Evolutionary conservation across 2,329 filamentous ascomycete species (phyloP).

Genomic region (Ambrosiella beaveri): DNA sequence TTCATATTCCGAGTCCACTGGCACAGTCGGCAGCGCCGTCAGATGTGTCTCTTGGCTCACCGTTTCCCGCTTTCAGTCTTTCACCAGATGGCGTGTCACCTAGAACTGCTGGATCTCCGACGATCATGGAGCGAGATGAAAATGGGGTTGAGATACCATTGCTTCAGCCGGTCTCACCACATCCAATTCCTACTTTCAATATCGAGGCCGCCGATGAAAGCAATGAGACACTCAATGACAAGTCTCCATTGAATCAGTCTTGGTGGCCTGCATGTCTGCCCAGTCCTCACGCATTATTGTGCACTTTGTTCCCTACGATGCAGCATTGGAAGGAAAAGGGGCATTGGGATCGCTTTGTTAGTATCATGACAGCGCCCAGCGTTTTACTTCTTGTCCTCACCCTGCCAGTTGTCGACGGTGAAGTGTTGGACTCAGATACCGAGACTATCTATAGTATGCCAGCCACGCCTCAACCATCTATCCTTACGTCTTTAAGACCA

Average conservation of each 20-base stretch:
- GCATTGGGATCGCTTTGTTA: conserved; percentile 70
- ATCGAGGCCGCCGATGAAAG: neutral
- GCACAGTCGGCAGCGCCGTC: conserved; percentile 22
- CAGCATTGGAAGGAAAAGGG: conserved; percentile 65
- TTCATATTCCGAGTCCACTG: conserved; percentile 35
- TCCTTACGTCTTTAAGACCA: neutral
- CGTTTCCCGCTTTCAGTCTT: conserved; percentile 29
- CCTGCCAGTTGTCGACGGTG: conserved; percentile 71
- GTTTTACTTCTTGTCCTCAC: conserved; percentile 83
- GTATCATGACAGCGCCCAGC: conserved; percentile 68
- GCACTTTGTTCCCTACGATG: conserved; percentile 74
- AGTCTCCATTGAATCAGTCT: conserved; percentile 15
- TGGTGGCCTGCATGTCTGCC: conserved; percentile 75
- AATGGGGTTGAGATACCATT: neutral
- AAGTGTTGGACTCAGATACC: conserved; percentile 28
- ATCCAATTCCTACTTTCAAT: conserved; percentile 5
- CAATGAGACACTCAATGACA: neutral
- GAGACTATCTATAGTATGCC: conserved; percentile 3
- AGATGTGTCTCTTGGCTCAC: conserved; percentile 17
- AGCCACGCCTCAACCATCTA: conserved; percentile 2
- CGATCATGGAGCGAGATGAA: conserved; percentile 5
- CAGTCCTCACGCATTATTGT: conserved; percentile 49
- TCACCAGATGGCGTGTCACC: conserved; percentile 6
- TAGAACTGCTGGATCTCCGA: neutral
- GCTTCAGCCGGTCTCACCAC: neutral